Conservation (phyloP, 441 rosid genomes). For the Daphne laureola region DNA sequence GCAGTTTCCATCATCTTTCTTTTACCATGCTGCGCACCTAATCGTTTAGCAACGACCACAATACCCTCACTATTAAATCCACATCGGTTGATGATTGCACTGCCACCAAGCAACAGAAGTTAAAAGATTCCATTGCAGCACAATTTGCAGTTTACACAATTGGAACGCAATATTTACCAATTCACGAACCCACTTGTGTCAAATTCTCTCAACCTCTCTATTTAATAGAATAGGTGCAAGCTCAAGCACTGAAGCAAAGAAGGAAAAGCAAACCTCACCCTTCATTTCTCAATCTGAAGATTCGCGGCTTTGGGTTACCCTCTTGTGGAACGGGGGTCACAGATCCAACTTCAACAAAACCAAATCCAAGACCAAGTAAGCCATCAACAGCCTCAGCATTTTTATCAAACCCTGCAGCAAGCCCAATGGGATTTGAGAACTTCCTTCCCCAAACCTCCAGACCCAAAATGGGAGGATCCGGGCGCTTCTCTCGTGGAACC, state of each 20-base stretch:
- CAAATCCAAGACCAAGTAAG: constrained; percentile 83
- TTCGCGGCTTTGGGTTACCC: constrained; percentile 93
- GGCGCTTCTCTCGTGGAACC: constrained; percentile 95
- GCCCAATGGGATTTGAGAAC: constrained; percentile 95
- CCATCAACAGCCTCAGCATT: constrained; percentile 98
- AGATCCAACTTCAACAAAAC: constrained; percentile 96
- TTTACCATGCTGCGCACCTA: constrained; percentile 97
- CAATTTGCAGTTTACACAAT: too few relatives aligned
- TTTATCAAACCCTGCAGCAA: constrained; percentile 98
- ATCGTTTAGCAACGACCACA: constrained; percentile 87
- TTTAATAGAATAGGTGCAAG: background rate
- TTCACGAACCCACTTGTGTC: too few relatives aligned
- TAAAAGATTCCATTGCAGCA: background rate
- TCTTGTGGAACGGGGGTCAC: constrained; percentile 97
- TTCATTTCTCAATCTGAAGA: constrained; percentile 75
- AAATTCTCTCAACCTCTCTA: background rate
- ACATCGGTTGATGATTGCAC: constrained; percentile 91
- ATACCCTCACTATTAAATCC: constrained; percentile 98
- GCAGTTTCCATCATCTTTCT: constrained; percentile 80
- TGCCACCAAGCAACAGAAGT: constrained; percentile 19
- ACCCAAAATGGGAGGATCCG: constrained; percentile 66
- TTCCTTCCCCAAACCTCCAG: constrained; percentile 95
- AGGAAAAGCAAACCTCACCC: constrained; percentile 41
- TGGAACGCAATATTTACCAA: too few relatives aligned
- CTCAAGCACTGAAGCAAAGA: background rate